Evolutionary conservation across 805 yeast species (phyloP).

Genomic region (Cyberlindnera lachancei): DNA sequence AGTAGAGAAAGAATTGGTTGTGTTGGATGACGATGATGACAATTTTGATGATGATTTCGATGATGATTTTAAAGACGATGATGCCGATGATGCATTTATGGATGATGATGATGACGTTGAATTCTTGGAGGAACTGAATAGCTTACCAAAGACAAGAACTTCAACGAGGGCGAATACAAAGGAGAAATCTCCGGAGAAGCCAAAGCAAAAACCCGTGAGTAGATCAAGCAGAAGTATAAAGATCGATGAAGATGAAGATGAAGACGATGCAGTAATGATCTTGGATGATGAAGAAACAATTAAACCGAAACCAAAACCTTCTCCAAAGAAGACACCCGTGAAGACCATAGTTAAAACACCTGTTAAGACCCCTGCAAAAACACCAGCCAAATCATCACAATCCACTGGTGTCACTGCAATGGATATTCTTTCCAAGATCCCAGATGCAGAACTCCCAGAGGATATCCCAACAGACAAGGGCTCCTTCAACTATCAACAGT

Average conservation of each 20-base stretch:
- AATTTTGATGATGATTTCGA: slow-evolving; percentile 16
- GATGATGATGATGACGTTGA: slow-evolving; percentile 17
- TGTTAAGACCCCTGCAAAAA: slow-evolving; percentile 1
- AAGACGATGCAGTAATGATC: no score
- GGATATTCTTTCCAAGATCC: slow-evolving; percentile 53
- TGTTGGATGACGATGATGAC: slow-evolving; percentile 3
- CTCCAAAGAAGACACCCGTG: slow-evolving; percentile 6
- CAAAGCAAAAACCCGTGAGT: slow-evolving; percentile 2
- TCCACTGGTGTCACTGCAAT: slow-evolving; percentile 34
- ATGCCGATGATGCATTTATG: slow-evolving; percentile 5
- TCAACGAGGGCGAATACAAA: background rate
- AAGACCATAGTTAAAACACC: slow-evolving; percentile 1
- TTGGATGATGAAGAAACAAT: no score
- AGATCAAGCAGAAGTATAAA: no score
- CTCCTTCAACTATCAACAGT: slow-evolving; percentile 50
- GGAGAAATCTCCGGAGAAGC: slow-evolving; percentile 2
- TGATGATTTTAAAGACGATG: slow-evolving; percentile 7
- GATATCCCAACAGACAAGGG: slow-evolving; percentile 40
- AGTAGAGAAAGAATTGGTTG: slow-evolving; percentile 7
- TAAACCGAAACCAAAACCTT: slow-evolving; percentile 2
- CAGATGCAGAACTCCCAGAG: slow-evolving; percentile 63
- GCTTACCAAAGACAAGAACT: slow-evolving; percentile 3
- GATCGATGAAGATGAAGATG: no score
- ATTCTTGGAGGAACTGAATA: slow-evolving; percentile 7
- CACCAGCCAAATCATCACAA: slow-evolving; percentile 1